Evolutionary conservation across 371 early-diverging fungal genomes (phyloP).

Genomic region (Haplosporangium sp.): DNA sequence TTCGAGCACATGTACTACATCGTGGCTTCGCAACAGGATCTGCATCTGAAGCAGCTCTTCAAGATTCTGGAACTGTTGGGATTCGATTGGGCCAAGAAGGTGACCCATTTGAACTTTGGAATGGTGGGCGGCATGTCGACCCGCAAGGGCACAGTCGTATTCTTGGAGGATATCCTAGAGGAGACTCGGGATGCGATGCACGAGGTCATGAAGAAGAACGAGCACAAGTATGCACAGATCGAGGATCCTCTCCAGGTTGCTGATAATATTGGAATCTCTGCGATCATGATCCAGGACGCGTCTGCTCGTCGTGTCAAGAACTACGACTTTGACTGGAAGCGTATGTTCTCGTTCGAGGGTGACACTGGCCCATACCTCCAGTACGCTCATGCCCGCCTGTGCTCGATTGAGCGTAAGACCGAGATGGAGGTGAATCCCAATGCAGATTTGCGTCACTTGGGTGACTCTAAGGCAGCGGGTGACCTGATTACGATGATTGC

Average conservation of each 20-base stretch:
- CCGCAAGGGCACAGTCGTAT: slow-evolving; percentile 97
- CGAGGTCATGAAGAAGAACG: slow-evolving; percentile 93
- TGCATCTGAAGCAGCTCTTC: slow-evolving; percentile 98
- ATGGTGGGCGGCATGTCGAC: slow-evolving; percentile 99
- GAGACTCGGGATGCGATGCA: slow-evolving; percentile 94
- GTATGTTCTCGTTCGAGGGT: slow-evolving; percentile 98
- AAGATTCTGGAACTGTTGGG: slow-evolving; percentile 89
- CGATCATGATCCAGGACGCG: slow-evolving; percentile 97
- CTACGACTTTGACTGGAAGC: slow-evolving; percentile 96
- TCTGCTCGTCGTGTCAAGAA: slow-evolving; percentile 96
- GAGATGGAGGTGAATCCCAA: slow-evolving; percentile 67
- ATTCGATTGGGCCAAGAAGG: slow-evolving; percentile 81
- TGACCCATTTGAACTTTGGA: slow-evolving; percentile 97
- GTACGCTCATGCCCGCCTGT: slow-evolving; percentile 96
- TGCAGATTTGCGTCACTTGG: slow-evolving; percentile 74
- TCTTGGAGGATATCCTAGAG: slow-evolving; percentile 97
- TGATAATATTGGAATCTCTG: slow-evolving; percentile 87
- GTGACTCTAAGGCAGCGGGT: slow-evolving; percentile 74
- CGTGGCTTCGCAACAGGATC: slow-evolving; percentile 95
- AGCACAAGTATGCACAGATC: slow-evolving; percentile 87
- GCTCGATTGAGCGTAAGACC: slow-evolving; percentile 92
- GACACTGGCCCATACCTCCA: slow-evolving; percentile 99
- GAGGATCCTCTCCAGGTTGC: slow-evolving; percentile 86
- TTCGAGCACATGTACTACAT: slow-evolving; percentile 98
- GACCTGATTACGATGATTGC: slow-evolving; percentile 86